phyloP scores from a whole-genome alignment of 2,329 filamentous ascomycete species.

The Colletotrichum cereale region DNA sequence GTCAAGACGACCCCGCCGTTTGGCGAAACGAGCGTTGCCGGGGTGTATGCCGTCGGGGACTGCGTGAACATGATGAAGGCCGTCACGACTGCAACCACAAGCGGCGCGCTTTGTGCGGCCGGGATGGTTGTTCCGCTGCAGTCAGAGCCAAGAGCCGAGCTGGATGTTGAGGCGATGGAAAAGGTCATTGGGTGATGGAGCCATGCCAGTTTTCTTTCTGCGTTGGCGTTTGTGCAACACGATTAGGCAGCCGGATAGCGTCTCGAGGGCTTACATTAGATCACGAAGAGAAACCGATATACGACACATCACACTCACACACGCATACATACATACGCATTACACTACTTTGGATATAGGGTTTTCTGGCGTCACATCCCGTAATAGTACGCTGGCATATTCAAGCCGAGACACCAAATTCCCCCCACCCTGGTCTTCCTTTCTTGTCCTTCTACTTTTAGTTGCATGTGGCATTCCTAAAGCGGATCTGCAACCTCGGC shows the following conservation, averaged over 20 bases:
- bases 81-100: slow-evolving; percentile 46
- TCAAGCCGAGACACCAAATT: not conserved
- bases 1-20: slow-evolving; percentile 59
- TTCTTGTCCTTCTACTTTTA: not conserved
- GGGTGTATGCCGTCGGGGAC: slow-evolving; percentile 68
- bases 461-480: too few relatives aligned
- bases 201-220: not conserved
- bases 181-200: not conserved
- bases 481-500: not conserved
- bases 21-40: slow-evolving; percentile 61
- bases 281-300: not conserved
- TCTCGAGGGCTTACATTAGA: not conserved
- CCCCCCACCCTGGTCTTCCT: not conserved
- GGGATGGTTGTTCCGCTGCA: slow-evolving; percentile 43
- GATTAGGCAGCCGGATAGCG: not conserved
- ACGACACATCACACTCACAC: not conserved
- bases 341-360: not conserved
- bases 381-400: not conserved
- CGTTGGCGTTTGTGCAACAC: not conserved
- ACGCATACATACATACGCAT: too few relatives aligned
- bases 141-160: slow-evolving; percentile 25
- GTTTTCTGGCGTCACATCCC: too few relatives aligned
- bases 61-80: slow-evolving; percentile 50
- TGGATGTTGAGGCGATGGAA: slow-evolving; percentile 15
- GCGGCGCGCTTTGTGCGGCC: slow-evolving; percentile 46